Base-by-base conservation (phyloP, 1,284 basidiomycete species). In the Fomitopsis schrenkii region DNA sequence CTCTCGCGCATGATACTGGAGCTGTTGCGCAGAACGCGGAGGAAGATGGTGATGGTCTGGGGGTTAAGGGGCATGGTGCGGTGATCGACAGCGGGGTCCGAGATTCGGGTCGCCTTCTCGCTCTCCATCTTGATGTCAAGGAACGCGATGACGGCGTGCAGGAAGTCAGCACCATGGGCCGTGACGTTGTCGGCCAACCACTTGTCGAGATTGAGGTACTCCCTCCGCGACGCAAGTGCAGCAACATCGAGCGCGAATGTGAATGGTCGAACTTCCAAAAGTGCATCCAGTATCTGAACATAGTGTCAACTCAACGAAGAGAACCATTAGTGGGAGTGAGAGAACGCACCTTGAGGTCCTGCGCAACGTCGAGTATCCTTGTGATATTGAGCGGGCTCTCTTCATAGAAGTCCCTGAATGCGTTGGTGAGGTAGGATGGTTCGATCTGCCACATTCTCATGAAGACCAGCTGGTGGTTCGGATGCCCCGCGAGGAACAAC, bases 381-480 rank as follows among this genome's bases (percentile, higher is more conserved):
- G 93, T 95, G 61, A 99, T 92, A 72, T 98, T 98, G 68, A 95
- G 83, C 60, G 94, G 93, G 68, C 90, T 95, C 71, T 97, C 95
- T 57, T 89, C 84, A 75, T 98, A 98, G 72, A 95, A 96, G 68
- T 94, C 93, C 55, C 90, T 85, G 74, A 99, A 91, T 2, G 94
- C 92, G 60, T 90, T 86, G 8, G 94, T 88, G 55, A 98, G 83
- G 71, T 95, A 93, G 0, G 86, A 80, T 1, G 91, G 91, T 69
- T 96, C 88, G 55, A 93, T 91, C 70, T 96, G 92, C 91, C 93
- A 97, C 62, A 99, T 87, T 61, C 94, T 85, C 87, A 97, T 94
- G 79, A 99, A 98, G 61, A 98, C 96, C 26, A 99, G 85, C 67
- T 97, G 93, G 68, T 97, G 93, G 66, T 95, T 95, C 7, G 95